phyloP scores from a whole-genome alignment of 768 basidiomycete species.

The Gloeopeniophorella convolvens region DNA sequence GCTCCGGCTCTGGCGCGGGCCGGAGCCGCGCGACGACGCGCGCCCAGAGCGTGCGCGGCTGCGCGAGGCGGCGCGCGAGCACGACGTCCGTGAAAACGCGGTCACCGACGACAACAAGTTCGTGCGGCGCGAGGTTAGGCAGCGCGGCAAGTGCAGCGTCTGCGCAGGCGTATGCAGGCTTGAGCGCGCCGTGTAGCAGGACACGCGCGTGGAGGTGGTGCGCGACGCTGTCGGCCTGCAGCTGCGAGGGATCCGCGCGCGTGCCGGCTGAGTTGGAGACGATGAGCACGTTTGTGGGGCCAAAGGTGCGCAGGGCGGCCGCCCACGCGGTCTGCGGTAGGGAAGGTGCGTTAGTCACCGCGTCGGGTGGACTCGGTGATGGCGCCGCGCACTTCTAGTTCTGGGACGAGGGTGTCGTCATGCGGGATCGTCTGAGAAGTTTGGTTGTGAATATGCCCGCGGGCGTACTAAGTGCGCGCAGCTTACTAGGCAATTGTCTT shows the following conservation, averaged over 20 bases:
- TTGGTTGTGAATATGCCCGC: background rate
- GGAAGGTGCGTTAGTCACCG: background rate
- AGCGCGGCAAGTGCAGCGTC: slow-evolving; percentile 44
- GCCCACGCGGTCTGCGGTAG: slow-evolving; percentile 60
- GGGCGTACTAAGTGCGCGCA: background rate
- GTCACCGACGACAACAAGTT: slow-evolving; percentile 84
- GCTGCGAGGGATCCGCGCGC: slow-evolving; percentile 61
- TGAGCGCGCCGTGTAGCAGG: slow-evolving; percentile 65
- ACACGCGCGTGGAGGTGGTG: slow-evolving; percentile 76
- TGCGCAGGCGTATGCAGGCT: slow-evolving; percentile 79
- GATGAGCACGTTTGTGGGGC: slow-evolving; percentile 72
- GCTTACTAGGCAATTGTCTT: slow-evolving; percentile 93
- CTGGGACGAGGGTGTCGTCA: slow-evolving; percentile 67
- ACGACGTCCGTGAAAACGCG: slow-evolving; percentile 89
- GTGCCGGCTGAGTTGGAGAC: slow-evolving; percentile 96
- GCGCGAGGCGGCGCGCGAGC: slow-evolving; percentile 68
- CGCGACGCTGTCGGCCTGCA: slow-evolving; percentile 88
- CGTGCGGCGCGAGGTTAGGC: slow-evolving; percentile 49
- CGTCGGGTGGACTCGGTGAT: background rate
- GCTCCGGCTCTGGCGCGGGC: background rate
- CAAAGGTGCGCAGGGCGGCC: slow-evolving; percentile 65
- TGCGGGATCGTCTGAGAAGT: slow-evolving; percentile 73
- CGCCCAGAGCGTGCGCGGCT: slow-evolving; percentile 7
- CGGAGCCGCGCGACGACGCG: slow-evolving; percentile 9
- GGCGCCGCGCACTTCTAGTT: slow-evolving; percentile 62